Evolutionary conservation across 257 asterid genomes (phyloP).

Genomic region (Nicotiana benthamiana): DNA sequence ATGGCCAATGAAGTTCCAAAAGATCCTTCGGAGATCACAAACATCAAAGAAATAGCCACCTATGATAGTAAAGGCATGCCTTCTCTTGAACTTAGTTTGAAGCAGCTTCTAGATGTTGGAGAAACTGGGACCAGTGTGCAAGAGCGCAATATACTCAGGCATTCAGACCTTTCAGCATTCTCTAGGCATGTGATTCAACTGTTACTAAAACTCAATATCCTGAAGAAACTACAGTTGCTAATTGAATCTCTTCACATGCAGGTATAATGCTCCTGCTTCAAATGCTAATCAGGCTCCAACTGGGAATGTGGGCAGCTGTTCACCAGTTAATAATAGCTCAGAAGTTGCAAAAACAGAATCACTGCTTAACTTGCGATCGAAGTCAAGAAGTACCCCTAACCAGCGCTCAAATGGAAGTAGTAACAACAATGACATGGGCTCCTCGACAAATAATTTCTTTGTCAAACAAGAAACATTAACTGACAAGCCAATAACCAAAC

Average conservation of each 20-base stretch:
- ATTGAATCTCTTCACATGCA: constrained; percentile 12
- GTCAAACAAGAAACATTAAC: constrained; percentile 20
- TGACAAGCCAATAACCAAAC: constrained; percentile 16
- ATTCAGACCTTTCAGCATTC: constrained; percentile 42
- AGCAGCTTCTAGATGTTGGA: constrained; percentile 23
- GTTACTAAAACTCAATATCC: not conserved
- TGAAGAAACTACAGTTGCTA: not conserved
- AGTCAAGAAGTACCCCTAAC: constrained; percentile 33
- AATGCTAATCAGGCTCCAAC: constrained; percentile 32
- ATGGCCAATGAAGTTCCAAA: constrained; percentile 17
- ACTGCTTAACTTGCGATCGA: constrained; percentile 23
- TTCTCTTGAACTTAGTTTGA: constrained; percentile 32
- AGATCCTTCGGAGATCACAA: constrained; percentile 15
- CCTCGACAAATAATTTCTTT: constrained; percentile 37
- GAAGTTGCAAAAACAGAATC: constrained; percentile 38
- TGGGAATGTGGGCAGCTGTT: constrained; percentile 39
- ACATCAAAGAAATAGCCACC: constrained; percentile 16
- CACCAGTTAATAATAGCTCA: constrained; percentile 34
- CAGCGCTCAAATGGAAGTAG: constrained; percentile 40
- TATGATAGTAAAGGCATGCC: constrained; percentile 23
- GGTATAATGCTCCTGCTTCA: constrained; percentile 29
- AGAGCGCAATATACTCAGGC: constrained; percentile 36
- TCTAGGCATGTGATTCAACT: constrained; percentile 24
- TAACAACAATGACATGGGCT: constrained; percentile 43
- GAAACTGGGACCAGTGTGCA: constrained; percentile 25